A percentile compares a stretch with the other conserved stretches of the same genome.
Conservation (phyloP, 306 rosid genomes). For the Castanea sativa region DNA sequence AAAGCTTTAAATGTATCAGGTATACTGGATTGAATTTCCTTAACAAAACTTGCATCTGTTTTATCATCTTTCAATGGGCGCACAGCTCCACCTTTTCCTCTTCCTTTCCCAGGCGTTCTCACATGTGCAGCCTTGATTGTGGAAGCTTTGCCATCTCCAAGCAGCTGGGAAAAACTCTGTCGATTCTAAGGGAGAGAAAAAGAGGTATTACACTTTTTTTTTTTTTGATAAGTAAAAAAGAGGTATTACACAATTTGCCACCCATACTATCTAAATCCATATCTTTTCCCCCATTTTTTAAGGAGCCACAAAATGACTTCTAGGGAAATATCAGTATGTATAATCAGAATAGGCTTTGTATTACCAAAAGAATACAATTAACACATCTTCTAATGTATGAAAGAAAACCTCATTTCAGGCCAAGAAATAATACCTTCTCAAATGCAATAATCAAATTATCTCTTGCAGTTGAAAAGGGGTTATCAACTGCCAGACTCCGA, state of each 20-base stretch:
- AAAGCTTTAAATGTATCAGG: constrained; percentile 57
- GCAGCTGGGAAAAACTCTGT: constrained; percentile 63
- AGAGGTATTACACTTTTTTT: not conserved
- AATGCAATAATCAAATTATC: constrained; percentile 87
- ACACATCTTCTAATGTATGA: not conserved
- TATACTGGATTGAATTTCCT: constrained; percentile 39
- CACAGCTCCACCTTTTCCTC: constrained; percentile 59
- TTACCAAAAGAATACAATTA: not conserved
- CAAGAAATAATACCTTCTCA: constrained; percentile 68
- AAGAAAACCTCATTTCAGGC: not conserved
- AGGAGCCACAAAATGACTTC: not conserved
- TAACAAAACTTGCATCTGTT: constrained; percentile 34
- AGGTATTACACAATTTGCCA: not conserved
- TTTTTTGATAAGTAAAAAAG: not conserved
- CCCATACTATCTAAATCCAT: not conserved
- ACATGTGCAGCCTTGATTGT: constrained; percentile 50
- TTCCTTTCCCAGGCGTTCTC: constrained; percentile 49
- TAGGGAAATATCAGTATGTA: not conserved
- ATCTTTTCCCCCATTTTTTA: not conserved
- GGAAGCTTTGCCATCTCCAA: constrained; percentile 54
- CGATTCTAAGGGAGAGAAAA: constrained; percentile 58
- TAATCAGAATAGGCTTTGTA: not conserved
- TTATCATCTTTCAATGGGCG: constrained; percentile 36
- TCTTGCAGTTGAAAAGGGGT: constrained; percentile 89
- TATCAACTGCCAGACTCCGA: constrained; percentile 84